Evolutionary conservation across 2,329 filamentous ascomycete genomes (phyloP).

Genomic region (Neocatenulostroma microsporum): DNA sequence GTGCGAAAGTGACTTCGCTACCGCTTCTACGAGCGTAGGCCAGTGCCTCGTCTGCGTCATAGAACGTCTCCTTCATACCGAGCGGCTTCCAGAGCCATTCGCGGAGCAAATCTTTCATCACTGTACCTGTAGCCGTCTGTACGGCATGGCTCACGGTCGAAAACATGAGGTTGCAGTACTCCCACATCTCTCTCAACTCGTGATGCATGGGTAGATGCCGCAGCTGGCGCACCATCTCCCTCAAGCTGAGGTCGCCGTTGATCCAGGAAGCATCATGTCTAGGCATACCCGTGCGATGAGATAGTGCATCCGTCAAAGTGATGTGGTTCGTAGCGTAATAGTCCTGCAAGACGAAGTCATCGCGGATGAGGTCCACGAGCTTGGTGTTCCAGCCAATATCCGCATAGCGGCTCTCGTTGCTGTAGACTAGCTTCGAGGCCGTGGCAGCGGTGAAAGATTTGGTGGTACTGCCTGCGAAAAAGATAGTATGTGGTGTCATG

Average conservation of each 20-base stretch:
- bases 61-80: slow-evolving; percentile 34
- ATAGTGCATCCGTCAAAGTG: slow-evolving; percentile 30
- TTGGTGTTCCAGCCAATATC: slow-evolving; percentile 31
- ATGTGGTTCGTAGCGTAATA: slow-evolving; percentile 22
- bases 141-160: slow-evolving; percentile 41
- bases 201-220: slow-evolving; percentile 35
- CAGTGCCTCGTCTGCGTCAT: slow-evolving; percentile 28
- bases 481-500: slow-evolving; percentile 8
- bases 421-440: slow-evolving; percentile 20
- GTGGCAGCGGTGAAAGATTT: slow-evolving; percentile 27
- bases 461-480: slow-evolving; percentile 23
- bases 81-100: slow-evolving; percentile 35
- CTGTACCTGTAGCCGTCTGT: slow-evolving; percentile 34
- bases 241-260: slow-evolving; percentile 22
- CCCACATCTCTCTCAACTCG: slow-evolving; percentile 35
- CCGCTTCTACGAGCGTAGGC: slow-evolving; percentile 8
- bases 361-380: slow-evolving; percentile 28
- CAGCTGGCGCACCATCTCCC: slow-evolving; percentile 35
- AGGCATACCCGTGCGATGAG: slow-evolving; percentile 31
- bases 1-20: slow-evolving; percentile 11
- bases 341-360: slow-evolving; percentile 30
- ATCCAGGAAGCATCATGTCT: slow-evolving; percentile 24
- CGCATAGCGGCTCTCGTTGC: slow-evolving; percentile 16
- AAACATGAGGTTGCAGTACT: slow-evolving; percentile 51
- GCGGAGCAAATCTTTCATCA: slow-evolving; percentile 28